phyloP scores from a whole-genome alignment of 2,329 filamentous ascomycete genomes.

The Meredithiella fracta region DNA sequence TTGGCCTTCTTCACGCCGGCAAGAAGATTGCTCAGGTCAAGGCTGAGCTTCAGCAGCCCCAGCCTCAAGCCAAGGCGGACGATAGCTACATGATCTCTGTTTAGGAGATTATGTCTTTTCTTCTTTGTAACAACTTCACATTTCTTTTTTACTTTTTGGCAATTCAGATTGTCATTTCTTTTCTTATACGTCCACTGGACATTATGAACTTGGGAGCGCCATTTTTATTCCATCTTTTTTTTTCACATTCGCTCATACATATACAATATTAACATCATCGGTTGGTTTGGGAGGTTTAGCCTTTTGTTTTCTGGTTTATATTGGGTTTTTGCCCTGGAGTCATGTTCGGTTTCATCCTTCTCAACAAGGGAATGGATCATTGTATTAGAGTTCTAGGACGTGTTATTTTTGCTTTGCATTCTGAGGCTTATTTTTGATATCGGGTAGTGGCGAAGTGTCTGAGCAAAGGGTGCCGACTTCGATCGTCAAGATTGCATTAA shows the following conservation, averaged over 20 bases:
- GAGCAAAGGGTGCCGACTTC: slow-evolving; percentile 13
- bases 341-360: background rate
- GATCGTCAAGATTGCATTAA: slow-evolving; percentile 1
- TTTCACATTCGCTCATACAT: background rate
- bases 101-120: slow-evolving; percentile 23
- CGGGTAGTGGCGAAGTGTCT: slow-evolving; percentile 11
- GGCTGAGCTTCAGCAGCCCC: slow-evolving; percentile 11
- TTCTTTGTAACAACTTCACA: background rate
- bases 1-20: slow-evolving; percentile 77
- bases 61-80: slow-evolving; percentile 17
- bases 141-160: slow-evolving; percentile 1
- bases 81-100: slow-evolving; percentile 66
- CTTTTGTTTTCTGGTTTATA: background rate
- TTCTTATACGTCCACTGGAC: slow-evolving; percentile 3
- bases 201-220: slow-evolving; percentile 8
- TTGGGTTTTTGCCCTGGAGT: background rate
- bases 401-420: slow-evolving; percentile 2
- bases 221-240: slow-evolving; percentile 1
- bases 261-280: background rate
- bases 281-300: background rate
- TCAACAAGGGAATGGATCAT: background rate
- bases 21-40: slow-evolving; percentile 38
- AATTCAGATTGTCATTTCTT: background rate
- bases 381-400: background rate
- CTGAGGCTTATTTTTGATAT: slow-evolving; percentile 9